Base-by-base conservation (phyloP, 2,329 filamentous ascomycete species). In the Colletotrichum chlorophyti region DNA sequence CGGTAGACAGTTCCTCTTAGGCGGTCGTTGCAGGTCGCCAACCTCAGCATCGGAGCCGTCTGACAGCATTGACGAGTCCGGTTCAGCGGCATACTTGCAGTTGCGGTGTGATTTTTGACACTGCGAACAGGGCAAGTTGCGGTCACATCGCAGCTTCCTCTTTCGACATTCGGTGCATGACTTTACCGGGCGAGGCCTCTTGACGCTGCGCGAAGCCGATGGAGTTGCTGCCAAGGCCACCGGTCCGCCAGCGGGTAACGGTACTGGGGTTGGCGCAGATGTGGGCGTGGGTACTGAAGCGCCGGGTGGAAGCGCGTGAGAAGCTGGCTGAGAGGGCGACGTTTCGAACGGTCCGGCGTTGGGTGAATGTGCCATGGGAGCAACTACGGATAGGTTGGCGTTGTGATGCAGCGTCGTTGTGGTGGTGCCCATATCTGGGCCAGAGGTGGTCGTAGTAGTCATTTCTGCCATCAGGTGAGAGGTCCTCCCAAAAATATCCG, bases 161-260 rank as follows among this genome's bases (percentile, higher is more conserved):
- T 84, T 84, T 52, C 83, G 76, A 64, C 83, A 84, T 64, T 83
- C 80, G 55, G 79, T 79, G 66, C 82, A 84, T 4, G 80, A 83
- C 66, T 84, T 84, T 61, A 83, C 82, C 3, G 82, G 82, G 7
- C 82, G 72, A 3, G 81, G 80, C 27, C 82, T 74, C 65, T 83
- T 83, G 48, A 83, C 80, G 62, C 79, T 81, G 46, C 77, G 74
- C 43, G 61, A 61, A 27, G 59, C 58, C 37, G 61, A 60, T 5
- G 40, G 21, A 7, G 55, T 4, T 24, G 38, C 38, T 24, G 38
- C 46, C 8, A 26, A 38, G 40, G 27, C 23, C 17, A 31, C 37
- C 17, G 37, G 26, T 27, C 43, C 55, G 31, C 55, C 55, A 31
- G 26, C 55, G 32, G 50, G 15, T 21, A 34, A 24, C 29, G 46